Evolutionary conservation across 192 early-diverging fungal genomes (phyloP), one percentile per base, ranked within the genome.

Genomic region (Backusella circina): DNA sequence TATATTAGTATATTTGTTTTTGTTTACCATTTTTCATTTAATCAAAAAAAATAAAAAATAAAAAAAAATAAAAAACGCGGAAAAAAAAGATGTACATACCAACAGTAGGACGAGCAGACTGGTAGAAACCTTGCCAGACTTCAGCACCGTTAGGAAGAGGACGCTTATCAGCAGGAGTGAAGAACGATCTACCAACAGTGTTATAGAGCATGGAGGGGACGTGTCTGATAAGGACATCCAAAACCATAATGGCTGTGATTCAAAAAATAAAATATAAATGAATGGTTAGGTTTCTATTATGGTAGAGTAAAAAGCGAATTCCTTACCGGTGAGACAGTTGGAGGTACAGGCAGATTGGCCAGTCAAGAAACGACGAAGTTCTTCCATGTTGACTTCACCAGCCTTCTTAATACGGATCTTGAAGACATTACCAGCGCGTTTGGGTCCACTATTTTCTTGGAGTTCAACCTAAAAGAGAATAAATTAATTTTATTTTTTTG

Each of bases 51-150:
- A 51, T 21, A 21, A 50, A 50, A 13, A 50, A 44, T 15, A 0
- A 50, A 21, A 21, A 5, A 21, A 50, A 50, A 21, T 6, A 50
- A 50, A 50, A n/a, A 21, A 51, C 50, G 50, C n/a, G 50, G 18
- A n/a, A 51, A 51, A 41, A 39, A 39, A 41, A 37, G 1, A 65
- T 65, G 7, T 12, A 30, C 41, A 82, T 84, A 79, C 93, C 93
- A n/a, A 77, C 38, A 28, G 92, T 86, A 6, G 96, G 95, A 9
- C 93, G 87, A 36, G 96, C 88, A 35, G 92, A 94, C 67, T 97
- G 95, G 74, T 95, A 96, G 78, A 93, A 95, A 16, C 97, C 97
- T 77, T 92, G 91, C 96, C 96, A 97, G 5, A 96, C 89, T 85
- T 97, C 94, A 26, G 91, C 87, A 16, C 96, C 95, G 65, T 95